Conservation (phyloP, 169 alveolate species). For the Plasmodium malariae region DNA sequence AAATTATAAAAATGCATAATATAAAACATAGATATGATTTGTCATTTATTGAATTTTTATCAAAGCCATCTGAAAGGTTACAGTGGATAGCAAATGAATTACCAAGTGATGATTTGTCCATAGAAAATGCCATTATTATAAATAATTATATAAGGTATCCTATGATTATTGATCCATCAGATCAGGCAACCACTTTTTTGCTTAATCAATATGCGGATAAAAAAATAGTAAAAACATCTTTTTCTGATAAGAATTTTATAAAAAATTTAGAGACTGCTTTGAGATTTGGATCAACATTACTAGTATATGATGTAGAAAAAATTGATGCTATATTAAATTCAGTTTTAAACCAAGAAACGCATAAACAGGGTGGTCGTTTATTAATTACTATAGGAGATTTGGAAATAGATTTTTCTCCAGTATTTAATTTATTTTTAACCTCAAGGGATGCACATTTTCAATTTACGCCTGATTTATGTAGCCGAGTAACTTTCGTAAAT, state of each 20-base stretch:
- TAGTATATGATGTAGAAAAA: slow-evolving; percentile 96
- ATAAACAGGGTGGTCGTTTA: slow-evolving; percentile 96
- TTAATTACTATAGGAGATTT: slow-evolving; percentile 97
- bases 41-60: slow-evolving; percentile 94
- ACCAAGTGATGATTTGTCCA: slow-evolving; percentile 97
- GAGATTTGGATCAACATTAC: slow-evolving; percentile 96
- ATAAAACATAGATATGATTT: slow-evolving; percentile 89
- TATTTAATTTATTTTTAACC: slow-evolving; percentile 95
- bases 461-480: slow-evolving; percentile 97
- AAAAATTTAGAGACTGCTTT: slow-evolving; percentile 94
- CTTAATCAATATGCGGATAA: slow-evolving; percentile 88
- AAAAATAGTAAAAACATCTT: slow-evolving; percentile 90
- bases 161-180: slow-evolving; percentile 97
- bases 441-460: slow-evolving; percentile 96
- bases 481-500: slow-evolving; percentile 97
- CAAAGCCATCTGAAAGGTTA: slow-evolving; percentile 95
- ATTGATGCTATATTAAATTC: slow-evolving; percentile 86
- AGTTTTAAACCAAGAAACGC: slow-evolving; percentile 96
- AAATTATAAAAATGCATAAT: slow-evolving; percentile 79
- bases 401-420: slow-evolving; percentile 96
- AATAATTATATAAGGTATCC: slow-evolving; percentile 94
- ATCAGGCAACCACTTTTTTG: slow-evolving; percentile 86
- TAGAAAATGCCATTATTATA: slow-evolving; percentile 96
- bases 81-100: slow-evolving; percentile 90
- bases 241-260: slow-evolving; percentile 92